Conservation (phyloP, 768 basidiomycete species). For the Leccinum rimulosum region DNA sequence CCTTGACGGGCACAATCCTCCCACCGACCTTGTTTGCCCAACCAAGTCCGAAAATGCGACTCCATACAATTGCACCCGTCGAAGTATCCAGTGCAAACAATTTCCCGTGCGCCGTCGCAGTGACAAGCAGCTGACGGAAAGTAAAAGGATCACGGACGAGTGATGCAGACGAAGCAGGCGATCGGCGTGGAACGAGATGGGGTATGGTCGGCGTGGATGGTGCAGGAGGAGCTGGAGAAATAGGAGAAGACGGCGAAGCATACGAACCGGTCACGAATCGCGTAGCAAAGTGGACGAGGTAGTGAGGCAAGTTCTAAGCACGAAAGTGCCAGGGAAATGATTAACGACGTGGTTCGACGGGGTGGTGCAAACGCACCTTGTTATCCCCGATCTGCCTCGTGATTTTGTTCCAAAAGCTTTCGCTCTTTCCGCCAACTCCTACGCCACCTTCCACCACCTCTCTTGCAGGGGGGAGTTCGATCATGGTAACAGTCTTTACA, state of each 20-base stretch:
- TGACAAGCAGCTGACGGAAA: slow-evolving; percentile 80
- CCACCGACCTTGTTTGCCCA: slow-evolving; percentile 61
- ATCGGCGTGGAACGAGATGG: slow-evolving; percentile 15
- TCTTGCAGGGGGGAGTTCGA: slow-evolving; percentile 66
- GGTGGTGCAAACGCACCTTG: slow-evolving; percentile 39
- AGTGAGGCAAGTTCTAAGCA: slow-evolving; percentile 67
- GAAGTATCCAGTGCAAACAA: slow-evolving; percentile 80
- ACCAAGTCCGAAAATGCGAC: slow-evolving; percentile 69
- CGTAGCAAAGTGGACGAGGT: slow-evolving; percentile 59
- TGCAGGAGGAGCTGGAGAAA: slow-evolving; percentile 20
- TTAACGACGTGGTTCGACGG: not conserved
- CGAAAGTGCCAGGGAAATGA: not conserved
- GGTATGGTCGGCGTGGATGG: slow-evolving; percentile 17
- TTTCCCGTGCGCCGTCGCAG: slow-evolving; percentile 69
- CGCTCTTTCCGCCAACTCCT: slow-evolving; percentile 21
- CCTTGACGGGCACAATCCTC: slow-evolving; percentile 52
- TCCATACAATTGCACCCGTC: slow-evolving; percentile 79
- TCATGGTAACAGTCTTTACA: slow-evolving; percentile 61
- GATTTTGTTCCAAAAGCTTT: slow-evolving; percentile 51
- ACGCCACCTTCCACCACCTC: slow-evolving; percentile 22
- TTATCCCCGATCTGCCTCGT: slow-evolving; percentile 57
- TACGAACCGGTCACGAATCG: slow-evolving; percentile 74
- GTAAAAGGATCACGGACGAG: slow-evolving; percentile 78
- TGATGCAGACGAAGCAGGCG: slow-evolving; percentile 33
- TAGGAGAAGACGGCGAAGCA: slow-evolving; percentile 42